Evolutionary conservation across 139 green algal species (phyloP), one percentile per base, ranked within the genome.

Genomic region (Coelastrella sp.): DNA sequence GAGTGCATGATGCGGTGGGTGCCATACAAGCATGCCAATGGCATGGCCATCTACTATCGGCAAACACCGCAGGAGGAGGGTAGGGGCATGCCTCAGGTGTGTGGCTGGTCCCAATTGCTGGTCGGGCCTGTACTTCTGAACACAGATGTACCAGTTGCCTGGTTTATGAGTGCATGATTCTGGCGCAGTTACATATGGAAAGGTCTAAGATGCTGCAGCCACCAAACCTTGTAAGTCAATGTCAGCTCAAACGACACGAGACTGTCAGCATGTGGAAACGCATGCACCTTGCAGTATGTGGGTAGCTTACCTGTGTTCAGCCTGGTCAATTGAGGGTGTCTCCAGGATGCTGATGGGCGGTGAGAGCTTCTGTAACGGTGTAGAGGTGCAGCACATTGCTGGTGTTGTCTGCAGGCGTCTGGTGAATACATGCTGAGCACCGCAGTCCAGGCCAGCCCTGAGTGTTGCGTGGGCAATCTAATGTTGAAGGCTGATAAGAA

Each of bases 21-120:
- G 60, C 87, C 87, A n/a, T 91, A 91, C 87, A 87, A 87, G 78
- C 87, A 91, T 66, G 65, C 79, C 78, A 91, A 91, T 14, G 87
- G 87, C 22, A 82, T 91, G 79, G 87, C 87, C 22, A 82, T 91
- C 5, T 91, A 91, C 79, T 87, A 87, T 22, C 58, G 76, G 56
- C 87, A 85, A 12, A 83, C 87, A 17, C 76, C 87, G 14, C 59
- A 65, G 75, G 76, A 78, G 24, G 76, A 86, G 58, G 73, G 85
- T 19, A 76, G 68, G 22, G 73, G 85, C 17, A 84, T 84, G 73
- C 59, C 85, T 25, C 85, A 83, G 73, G 73, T 84, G 65, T 56
- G 66, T 10, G 65, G 60, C 5, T 63, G 22, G 14, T 60, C 24
- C 4, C 35, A 49, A 3, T 15, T 73, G 65, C 15, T 73, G 14